Conservation (phyloP, 495 filamentous ascomycete genomes). For the Lepidopterella palustris region DNA sequence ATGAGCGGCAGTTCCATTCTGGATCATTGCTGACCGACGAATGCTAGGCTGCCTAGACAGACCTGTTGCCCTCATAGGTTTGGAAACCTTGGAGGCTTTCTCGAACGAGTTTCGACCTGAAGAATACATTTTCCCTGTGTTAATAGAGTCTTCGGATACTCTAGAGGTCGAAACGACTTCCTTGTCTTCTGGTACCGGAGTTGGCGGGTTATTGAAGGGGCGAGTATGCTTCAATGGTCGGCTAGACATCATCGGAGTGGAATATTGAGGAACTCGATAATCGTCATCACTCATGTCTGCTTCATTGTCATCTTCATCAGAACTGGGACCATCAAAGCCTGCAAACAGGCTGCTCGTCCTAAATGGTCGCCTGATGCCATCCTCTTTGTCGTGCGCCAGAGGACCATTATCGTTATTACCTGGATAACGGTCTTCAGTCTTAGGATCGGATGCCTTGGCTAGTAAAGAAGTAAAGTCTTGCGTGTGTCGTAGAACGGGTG, state of each 20-base stretch:
- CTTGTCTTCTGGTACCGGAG: slow-evolving; percentile 40
- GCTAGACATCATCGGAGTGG: slow-evolving; percentile 27
- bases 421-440: slow-evolving; percentile 61
- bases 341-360: slow-evolving; percentile 80
- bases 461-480: slow-evolving; percentile 12
- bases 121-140: slow-evolving; percentile 5
- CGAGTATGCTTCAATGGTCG: slow-evolving; percentile 30
- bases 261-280: slow-evolving; percentile 1
- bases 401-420: slow-evolving; percentile 82
- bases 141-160: slow-evolving; percentile 19
- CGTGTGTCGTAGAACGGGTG: neutral
- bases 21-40: slow-evolving; percentile 63
- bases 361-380: slow-evolving; percentile 60
- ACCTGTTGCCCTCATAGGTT: slow-evolving; percentile 18
- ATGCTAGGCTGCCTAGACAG: slow-evolving; percentile 44
- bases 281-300: slow-evolving; percentile 46
- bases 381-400: slow-evolving; percentile 50
- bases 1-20: slow-evolving; percentile 68
- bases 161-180: slow-evolving; percentile 27
- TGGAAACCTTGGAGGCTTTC: slow-evolving; percentile 23
- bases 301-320: slow-evolving; percentile 43
- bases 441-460: slow-evolving; percentile 10
- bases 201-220: slow-evolving; percentile 36
- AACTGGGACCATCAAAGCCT: slow-evolving; percentile 61
- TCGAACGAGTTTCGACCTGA: slow-evolving; percentile 28